These are phyloP conservation scores for Candida nonsorbophila DNA, from an alignment of 805 yeast species.

Conservation along the genomic window DNA sequence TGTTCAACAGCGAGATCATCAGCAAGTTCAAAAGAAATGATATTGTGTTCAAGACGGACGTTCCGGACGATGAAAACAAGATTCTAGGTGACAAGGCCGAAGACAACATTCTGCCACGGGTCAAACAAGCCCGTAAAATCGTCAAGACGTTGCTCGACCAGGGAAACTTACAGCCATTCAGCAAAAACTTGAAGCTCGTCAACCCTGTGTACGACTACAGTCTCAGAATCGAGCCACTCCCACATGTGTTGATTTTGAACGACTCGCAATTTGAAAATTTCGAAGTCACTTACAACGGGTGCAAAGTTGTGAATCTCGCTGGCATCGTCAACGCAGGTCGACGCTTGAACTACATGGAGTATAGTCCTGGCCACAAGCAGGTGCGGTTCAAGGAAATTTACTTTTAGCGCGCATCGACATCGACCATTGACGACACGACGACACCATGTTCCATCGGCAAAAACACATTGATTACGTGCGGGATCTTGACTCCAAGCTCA, in stretches of 20 bases:
- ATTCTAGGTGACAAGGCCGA: conserved; percentile 9
- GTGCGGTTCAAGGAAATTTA: conserved; percentile 44
- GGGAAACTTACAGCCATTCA: conserved; percentile 81
- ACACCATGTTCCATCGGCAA: conserved; percentile 4
- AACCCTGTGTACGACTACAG: conserved; percentile 66
- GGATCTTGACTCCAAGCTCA: conserved; percentile 26
- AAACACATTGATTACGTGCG: conserved; percentile 32
- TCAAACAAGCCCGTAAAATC: conserved; percentile 59
- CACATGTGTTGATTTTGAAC: conserved; percentile 54
- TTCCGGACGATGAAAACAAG: conserved; percentile 12
- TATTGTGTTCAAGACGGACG: conserved; percentile 45
- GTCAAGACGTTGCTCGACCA: conserved; percentile 83
- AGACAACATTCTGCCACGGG: conserved; percentile 35
- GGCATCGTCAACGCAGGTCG: conserved; percentile 36
- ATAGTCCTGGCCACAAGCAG: conserved; percentile 53
- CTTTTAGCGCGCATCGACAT: too few relatives aligned
- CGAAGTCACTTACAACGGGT: conserved; percentile 76
- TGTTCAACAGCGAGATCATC: conserved; percentile 69
- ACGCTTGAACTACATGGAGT: conserved; percentile 65
- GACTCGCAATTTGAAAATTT: conserved; percentile 71
- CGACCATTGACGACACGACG: too few relatives aligned
- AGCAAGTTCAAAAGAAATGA: conserved; percentile 68
- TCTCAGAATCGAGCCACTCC: conserved; percentile 72
- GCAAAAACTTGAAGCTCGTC: conserved; percentile 53
- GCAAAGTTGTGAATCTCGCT: conserved; percentile 74